Evolutionary conservation across 2,329 filamentous ascomycete genomes (phyloP).

Genomic region (Fusarium subglutinans): DNA sequence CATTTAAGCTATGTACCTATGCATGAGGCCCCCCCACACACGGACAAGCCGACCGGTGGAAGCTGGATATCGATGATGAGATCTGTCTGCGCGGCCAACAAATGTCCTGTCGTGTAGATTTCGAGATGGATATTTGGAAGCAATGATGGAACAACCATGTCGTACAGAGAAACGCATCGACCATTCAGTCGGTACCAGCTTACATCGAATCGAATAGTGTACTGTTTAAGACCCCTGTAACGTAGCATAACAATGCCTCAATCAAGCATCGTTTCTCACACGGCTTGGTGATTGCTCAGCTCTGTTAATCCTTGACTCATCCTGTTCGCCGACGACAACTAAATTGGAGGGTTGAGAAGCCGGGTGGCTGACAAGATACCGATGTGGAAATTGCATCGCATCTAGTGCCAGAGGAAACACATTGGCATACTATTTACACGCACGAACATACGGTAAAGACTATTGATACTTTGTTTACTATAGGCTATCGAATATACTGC

Average conservation of each 20-base stretch:
- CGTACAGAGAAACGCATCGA: not conserved
- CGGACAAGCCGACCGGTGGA: slow-evolving; percentile 39
- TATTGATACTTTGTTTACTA: not conserved
- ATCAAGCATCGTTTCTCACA: not conserved
- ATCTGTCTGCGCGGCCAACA: not conserved
- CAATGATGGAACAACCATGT: slow-evolving; percentile 2
- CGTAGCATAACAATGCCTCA: slow-evolving; percentile 13
- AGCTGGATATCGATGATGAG: slow-evolving; percentile 22
- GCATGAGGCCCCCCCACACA: slow-evolving; percentile 7
- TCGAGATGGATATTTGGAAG: slow-evolving; percentile 9
- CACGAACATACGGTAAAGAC: not conserved
- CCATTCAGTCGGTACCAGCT: not conserved
- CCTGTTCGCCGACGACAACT: not conserved
- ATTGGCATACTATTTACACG: not conserved
- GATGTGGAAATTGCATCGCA: not conserved
- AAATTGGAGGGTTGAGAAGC: not conserved
- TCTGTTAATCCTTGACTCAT: not conserved
- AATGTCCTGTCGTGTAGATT: not conserved
- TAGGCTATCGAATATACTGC: not conserved
- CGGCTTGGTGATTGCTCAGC: not conserved
- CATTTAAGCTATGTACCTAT: not conserved
- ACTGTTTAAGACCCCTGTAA: slow-evolving; percentile 9
- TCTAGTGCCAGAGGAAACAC: not conserved
- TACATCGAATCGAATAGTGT: not conserved
- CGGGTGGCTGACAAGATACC: not conserved